Base-by-base conservation (phyloP, 495 filamentous ascomycete genomes). In the Penicillium macrosclerotiorum region DNA sequence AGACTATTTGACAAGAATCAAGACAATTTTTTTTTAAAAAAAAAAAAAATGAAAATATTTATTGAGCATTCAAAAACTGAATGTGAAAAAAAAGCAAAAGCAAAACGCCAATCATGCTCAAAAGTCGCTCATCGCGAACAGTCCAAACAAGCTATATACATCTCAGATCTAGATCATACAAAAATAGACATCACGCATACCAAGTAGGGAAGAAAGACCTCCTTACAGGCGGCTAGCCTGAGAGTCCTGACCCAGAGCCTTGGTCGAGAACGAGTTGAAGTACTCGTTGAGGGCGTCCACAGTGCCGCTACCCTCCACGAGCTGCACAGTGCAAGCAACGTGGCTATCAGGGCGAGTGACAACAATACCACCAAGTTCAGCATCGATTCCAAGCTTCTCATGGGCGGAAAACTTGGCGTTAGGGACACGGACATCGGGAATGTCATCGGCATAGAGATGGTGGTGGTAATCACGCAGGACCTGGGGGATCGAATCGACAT, bases 311-410 rank as follows among this genome's bases (percentile, higher is more conserved):
- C 89, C 90, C 65, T 90, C 85, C 9, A 78, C 80, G 26, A 95
- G 64, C 52, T 74, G 72, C 3, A 86, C 79, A 14, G 88, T 84
- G 43, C 86, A 81, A 9, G 86, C 88, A 45, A 94, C 82, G 67
- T 95, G 91, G 24, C 88, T 88, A 65, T 96, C 90, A 0, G 90
- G 90, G 33, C 90, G 71, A 22, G 91, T 87, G 29, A 96, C 83
- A 11, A 93, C 80, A 5, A 94, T 76, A 41, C 83, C 88, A 17
- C 89, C 90, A 55, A 69, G 77, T 44, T 85, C 82, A 54, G 83
- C 67, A 52, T 87, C 77, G 18, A 95, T 63, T 0, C 90, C 90
- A 74, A 94, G 86, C 77, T 92, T 94, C 37, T 85, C 82, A 71
- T 96, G 90, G 19, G 89, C 89, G 8, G 87, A 73, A 20, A 82